phyloP scores from a whole-genome alignment of 805 yeast species.

The Torulaspora franciscae region DNA sequence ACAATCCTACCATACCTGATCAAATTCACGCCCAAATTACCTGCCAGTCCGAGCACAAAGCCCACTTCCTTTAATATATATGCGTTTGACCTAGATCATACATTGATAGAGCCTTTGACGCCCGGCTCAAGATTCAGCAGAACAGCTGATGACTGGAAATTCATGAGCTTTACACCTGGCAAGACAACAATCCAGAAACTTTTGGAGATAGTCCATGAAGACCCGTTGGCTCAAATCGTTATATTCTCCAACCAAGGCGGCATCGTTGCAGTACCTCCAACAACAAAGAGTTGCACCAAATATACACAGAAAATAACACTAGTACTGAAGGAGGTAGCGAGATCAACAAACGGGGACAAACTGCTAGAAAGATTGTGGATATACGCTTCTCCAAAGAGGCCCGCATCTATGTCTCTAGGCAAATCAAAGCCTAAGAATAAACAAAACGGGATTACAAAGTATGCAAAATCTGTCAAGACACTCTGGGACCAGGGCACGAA shows the following conservation, averaged over 20 bases:
- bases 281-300: slow-evolving; percentile 34
- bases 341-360: slow-evolving; percentile 24
- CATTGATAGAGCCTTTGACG: slow-evolving; percentile 57
- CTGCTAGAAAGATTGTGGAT: slow-evolving; percentile 39
- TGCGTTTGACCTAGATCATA: slow-evolving; percentile 83
- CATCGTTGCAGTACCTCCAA: slow-evolving; percentile 27
- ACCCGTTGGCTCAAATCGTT: slow-evolving; percentile 43
- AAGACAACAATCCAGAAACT: slow-evolving; percentile 21
- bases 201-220: slow-evolving; percentile 13
- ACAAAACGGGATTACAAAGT: slow-evolving; percentile 2
- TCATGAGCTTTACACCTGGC: slow-evolving; percentile 41
- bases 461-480: background rate
- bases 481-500: background rate
- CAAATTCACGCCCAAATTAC: slow-evolving; percentile 37
- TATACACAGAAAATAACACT: slow-evolving; percentile 42
- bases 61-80: slow-evolving; percentile 41
- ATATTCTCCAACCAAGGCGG: slow-evolving; percentile 88
- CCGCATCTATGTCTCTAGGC: slow-evolving; percentile 31
- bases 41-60: background rate
- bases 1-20: slow-evolving; percentile 43
- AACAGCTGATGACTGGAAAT: slow-evolving; percentile 69
- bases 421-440: background rate
- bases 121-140: slow-evolving; percentile 49
- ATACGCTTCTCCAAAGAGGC: slow-evolving; percentile 61
- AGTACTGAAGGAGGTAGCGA: slow-evolving; percentile 34